These are phyloP conservation scores for Sungouiella blattae DNA, from an alignment of 805 yeast species.

Conservation along the genomic window DNA sequence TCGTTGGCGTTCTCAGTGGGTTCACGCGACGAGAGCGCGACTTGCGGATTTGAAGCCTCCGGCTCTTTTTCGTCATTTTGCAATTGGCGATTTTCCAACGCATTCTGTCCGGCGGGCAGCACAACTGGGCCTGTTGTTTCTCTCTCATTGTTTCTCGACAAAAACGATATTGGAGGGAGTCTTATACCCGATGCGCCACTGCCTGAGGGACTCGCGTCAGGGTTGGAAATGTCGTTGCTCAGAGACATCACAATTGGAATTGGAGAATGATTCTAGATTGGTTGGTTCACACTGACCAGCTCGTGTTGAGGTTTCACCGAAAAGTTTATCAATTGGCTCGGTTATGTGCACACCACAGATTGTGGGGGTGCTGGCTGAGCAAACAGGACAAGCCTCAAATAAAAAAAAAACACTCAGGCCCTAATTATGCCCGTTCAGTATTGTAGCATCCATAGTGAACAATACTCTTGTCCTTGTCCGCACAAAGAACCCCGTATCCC, in stretches of 20 bases:
- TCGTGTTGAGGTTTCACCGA: too few relatives aligned
- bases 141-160: slow-evolving; percentile 15
- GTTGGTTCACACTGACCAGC: too few relatives aligned
- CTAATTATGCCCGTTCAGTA: background rate
- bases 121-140: slow-evolving; percentile 4
- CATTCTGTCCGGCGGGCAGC: slow-evolving; percentile 4
- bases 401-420: background rate
- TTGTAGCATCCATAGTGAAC: slow-evolving; percentile 56
- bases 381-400: too few relatives aligned
- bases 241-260: too few relatives aligned
- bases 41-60: too few relatives aligned
- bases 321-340: too few relatives aligned
- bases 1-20: too few relatives aligned
- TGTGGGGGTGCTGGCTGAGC: too few relatives aligned
- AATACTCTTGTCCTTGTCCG: slow-evolving; percentile 41
- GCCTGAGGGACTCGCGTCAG: background rate
- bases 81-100: background rate
- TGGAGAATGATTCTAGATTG: too few relatives aligned
- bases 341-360: too few relatives aligned
- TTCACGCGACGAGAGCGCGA: too few relatives aligned
- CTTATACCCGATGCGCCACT: slow-evolving; percentile 14
- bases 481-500: slow-evolving; percentile 52
- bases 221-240: too few relatives aligned
- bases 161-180: slow-evolving; percentile 28
- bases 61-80: background rate